Evolutionary conservation across 257 asterid genomes (phyloP).

Genomic region (Leonotis leonurus): DNA sequence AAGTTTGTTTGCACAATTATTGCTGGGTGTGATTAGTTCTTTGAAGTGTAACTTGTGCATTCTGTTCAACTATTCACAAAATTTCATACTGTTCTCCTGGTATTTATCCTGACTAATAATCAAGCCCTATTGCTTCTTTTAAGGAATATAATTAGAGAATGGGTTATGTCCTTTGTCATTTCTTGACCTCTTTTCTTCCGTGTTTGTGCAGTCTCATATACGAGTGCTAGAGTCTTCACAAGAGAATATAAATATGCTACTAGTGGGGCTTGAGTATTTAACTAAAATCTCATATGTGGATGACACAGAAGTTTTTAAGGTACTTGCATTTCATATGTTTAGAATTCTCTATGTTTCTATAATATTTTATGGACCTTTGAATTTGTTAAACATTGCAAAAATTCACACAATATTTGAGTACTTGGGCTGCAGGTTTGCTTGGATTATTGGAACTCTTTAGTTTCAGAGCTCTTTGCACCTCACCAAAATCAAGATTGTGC

Average conservation of each 20-base stretch:
- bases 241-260: constrained; percentile 50
- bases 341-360: background rate
- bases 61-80: background rate
- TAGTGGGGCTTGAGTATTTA: constrained; percentile 77
- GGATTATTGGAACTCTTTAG: constrained; percentile 88
- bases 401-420: background rate
- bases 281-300: constrained; percentile 72
- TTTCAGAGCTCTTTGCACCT: constrained; percentile 71
- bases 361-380: background rate
- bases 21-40: background rate
- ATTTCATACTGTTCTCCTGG: too few species aligned
- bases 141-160: background rate
- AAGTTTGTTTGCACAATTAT: constrained; percentile 1
- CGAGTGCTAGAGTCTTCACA: constrained; percentile 61
- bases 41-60: background rate
- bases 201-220: constrained; percentile 54
- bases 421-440: constrained; percentile 62
- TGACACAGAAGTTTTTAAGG: constrained; percentile 92
- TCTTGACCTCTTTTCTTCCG: constrained; percentile 6
- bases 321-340: constrained; percentile 17
- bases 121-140: background rate
- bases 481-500: constrained; percentile 60
- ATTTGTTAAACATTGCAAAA: background rate
- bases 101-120: background rate
- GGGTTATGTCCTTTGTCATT: background rate